Evolutionary conservation across 2,329 filamentous ascomycete genomes (phyloP).

Genomic region (Westerdykella sp.): DNA sequence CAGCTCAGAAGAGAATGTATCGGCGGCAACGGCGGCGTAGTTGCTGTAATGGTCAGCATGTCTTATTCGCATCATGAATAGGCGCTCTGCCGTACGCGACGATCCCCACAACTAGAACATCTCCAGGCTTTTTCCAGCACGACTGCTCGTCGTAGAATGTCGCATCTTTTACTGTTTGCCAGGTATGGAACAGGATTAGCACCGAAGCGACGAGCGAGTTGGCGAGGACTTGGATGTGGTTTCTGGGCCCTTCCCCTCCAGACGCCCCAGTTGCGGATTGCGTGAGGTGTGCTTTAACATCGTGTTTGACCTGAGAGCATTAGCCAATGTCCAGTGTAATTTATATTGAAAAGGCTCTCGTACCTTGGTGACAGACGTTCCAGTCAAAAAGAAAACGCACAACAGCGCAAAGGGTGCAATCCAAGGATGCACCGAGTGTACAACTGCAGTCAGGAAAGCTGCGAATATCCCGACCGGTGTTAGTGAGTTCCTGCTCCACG

Average conservation of each 20-base stretch:
- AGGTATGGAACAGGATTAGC: conserved; percentile 49
- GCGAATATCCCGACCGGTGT: conserved; percentile 68
- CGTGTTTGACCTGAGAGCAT: conserved; percentile 65
- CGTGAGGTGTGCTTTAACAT: conserved; percentile 76
- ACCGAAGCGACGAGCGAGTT: conserved; percentile 77
- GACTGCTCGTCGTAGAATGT: conserved; percentile 18
- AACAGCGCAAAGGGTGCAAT: conserved; percentile 83
- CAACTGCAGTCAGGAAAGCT: conserved; percentile 65
- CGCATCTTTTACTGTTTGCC: conserved; percentile 37
- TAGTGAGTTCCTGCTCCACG: conserved; percentile 52
- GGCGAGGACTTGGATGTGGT: conserved; percentile 81
- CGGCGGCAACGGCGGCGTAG: conserved; percentile 85
- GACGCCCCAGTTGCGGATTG: conserved; percentile 65
- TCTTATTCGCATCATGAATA: no score
- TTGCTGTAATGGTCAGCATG: conserved; percentile 54
- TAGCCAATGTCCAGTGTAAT: neutral
- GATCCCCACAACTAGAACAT: conserved; percentile 44
- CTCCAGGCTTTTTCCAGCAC: conserved; percentile 39
- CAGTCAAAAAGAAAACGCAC: conserved; percentile 77
- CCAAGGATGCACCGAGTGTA: conserved; percentile 90
- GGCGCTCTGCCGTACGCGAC: conserved; percentile 35
- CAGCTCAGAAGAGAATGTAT: conserved; percentile 92
- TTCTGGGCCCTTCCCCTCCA: conserved; percentile 76
- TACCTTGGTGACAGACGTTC: conserved; percentile 78
- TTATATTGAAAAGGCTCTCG: conserved; percentile 4